phyloP scores from a whole-genome alignment of 179 eudicot genomes.

The Beta corolliflora region DNA sequence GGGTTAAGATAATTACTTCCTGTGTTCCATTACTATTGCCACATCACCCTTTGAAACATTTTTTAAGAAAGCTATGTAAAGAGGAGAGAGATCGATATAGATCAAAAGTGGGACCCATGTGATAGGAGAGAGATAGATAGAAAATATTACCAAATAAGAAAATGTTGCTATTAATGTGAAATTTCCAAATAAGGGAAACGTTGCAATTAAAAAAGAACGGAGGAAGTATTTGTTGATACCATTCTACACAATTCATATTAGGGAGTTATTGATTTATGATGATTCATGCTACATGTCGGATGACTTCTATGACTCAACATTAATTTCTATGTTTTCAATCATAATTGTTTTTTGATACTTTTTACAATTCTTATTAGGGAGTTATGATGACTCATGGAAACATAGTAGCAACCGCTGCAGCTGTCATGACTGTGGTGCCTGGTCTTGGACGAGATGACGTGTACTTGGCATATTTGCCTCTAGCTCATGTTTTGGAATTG shows the following conservation, averaged over 20 bases:
- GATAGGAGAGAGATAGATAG: too few relatives aligned
- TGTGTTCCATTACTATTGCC: too few relatives aligned
- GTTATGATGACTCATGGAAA: conserved; percentile 97
- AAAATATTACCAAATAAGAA: too few relatives aligned
- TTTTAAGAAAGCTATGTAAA: too few relatives aligned
- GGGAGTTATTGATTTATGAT: not conserved
- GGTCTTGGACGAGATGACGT: conserved; percentile 66
- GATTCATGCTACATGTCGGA: not conserved
- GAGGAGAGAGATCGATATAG: too few relatives aligned
- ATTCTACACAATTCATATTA: not conserved
- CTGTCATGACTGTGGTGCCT: conserved; percentile 81
- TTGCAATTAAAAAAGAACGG: too few relatives aligned
- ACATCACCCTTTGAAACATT: too few relatives aligned
- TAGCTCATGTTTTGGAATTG: conserved; percentile 93
- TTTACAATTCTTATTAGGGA: conserved; percentile 49
- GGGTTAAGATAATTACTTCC: not conserved
- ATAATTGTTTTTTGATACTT: not conserved
- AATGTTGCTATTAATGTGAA: too few relatives aligned
- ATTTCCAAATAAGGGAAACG: too few relatives aligned
- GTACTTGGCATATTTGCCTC: conserved; percentile 86
- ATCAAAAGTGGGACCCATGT: too few relatives aligned
- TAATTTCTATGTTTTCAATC: not conserved
- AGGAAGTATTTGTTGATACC: not conserved
- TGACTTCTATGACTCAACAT: not conserved
- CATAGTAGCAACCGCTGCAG: conserved; percentile 87